phyloP scores from a whole-genome alignment of 2,329 filamentous ascomycete species.

The Xenoacremonium recifei region DNA sequence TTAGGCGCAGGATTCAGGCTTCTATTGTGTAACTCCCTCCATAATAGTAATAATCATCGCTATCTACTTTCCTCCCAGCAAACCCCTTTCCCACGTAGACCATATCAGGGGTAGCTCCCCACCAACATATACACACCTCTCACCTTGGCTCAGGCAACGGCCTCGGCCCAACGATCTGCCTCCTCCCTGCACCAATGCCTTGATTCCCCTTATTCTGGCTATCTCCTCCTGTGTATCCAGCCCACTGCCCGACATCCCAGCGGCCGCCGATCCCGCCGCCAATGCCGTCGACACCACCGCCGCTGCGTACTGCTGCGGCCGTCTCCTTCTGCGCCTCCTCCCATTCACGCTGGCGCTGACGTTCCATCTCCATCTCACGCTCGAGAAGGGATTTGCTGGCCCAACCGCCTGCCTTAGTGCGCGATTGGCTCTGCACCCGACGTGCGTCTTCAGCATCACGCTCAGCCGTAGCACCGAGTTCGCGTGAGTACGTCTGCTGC shows the following conservation, averaged over 20 bases:
- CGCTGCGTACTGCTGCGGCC: conserved; percentile 51
- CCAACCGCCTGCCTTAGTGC: conserved; percentile 62
- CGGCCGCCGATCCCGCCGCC: conserved; percentile 65
- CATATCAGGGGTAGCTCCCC: too few relatives aligned
- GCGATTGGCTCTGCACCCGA: conserved; percentile 55
- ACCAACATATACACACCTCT: conserved; percentile 1
- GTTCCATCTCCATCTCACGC: conserved; percentile 77
- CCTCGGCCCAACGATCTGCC: conserved; percentile 78
- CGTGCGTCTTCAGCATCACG: conserved; percentile 61
- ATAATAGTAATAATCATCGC: too few relatives aligned
- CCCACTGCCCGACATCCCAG: conserved; percentile 77
- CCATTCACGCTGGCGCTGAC: conserved; percentile 76
- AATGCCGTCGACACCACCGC: conserved; percentile 58
- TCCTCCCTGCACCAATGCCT: conserved; percentile 67
- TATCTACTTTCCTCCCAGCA: too few relatives aligned
- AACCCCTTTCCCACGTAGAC: too few relatives aligned
- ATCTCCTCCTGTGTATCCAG: conserved; percentile 73
- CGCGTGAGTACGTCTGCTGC: conserved; percentile 53
- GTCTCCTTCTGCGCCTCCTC: conserved; percentile 70
- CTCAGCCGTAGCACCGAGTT: conserved; percentile 58
- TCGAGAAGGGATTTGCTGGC: conserved; percentile 71
- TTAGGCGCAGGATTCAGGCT: too few relatives aligned
- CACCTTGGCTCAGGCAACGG: conserved; percentile 52
- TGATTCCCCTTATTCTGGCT: conserved; percentile 65
- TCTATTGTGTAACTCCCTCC: too few relatives aligned